phyloP scores from a whole-genome alignment of 1,284 basidiomycete species.

The Earliella scabrosa region DNA sequence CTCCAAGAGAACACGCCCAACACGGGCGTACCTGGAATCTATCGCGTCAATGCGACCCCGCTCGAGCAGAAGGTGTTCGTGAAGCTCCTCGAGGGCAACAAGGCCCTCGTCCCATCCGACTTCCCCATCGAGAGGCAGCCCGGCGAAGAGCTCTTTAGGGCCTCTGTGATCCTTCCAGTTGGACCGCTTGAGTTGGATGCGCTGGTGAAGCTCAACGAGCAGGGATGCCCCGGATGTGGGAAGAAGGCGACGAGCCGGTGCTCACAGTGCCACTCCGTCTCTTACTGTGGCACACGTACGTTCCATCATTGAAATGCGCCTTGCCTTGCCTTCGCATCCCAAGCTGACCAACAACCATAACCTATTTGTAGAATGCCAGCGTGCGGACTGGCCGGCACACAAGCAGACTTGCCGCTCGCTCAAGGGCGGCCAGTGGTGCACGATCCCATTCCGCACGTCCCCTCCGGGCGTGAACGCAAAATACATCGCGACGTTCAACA shows the following conservation, averaged over 20 bases:
- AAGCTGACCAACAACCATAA: too few species aligned
- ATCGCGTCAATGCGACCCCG: slow-evolving; percentile 29
- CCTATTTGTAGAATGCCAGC: slow-evolving; percentile 42
- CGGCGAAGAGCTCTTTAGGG: slow-evolving; percentile 32
- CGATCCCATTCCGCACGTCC: slow-evolving; percentile 29
- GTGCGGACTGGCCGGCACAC: slow-evolving; percentile 43
- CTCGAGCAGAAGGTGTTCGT: slow-evolving; percentile 40
- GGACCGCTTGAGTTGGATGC: slow-evolving; percentile 42
- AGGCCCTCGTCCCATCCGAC: slow-evolving; percentile 34
- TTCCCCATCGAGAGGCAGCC: slow-evolving; percentile 27
- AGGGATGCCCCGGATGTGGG: slow-evolving; percentile 46
- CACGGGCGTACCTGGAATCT: not conserved
- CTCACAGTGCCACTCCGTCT: slow-evolving; percentile 39
- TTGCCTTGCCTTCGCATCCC: too few species aligned
- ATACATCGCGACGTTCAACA: slow-evolving; percentile 15
- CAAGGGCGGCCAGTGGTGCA: slow-evolving; percentile 44
- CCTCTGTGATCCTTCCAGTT: slow-evolving; percentile 44
- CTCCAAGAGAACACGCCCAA: not conserved
- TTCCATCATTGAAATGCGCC: too few species aligned
- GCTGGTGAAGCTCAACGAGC: slow-evolving; percentile 39
- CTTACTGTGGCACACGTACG: slow-evolving; percentile 43
- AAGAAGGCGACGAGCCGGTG: slow-evolving; percentile 38
- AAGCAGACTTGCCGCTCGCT: slow-evolving; percentile 42
- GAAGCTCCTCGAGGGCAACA: slow-evolving; percentile 40
- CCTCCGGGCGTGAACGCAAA: slow-evolving; percentile 17